phyloP scores from a whole-genome alignment of 352 stramenopile species.

The Thalassiosira livingstoniorum region DNA sequence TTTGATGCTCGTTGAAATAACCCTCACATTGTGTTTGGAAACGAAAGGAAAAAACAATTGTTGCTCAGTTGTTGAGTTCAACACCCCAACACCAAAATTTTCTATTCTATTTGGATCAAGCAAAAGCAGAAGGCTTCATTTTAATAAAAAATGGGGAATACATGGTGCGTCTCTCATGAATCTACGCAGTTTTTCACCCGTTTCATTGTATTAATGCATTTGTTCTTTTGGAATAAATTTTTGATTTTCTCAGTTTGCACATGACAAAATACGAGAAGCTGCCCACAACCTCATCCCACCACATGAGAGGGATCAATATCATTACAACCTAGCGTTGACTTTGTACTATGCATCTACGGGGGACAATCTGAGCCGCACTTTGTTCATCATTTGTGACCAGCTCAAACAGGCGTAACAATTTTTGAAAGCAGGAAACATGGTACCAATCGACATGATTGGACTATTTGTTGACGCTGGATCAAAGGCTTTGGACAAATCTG shows the following conservation, averaged over 20 bases:
- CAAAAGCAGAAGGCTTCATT: slow-evolving; percentile 30
- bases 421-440: slow-evolving; percentile 3
- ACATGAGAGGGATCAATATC: slow-evolving; percentile 32
- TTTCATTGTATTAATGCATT: too few species aligned
- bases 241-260: slow-evolving; percentile 44
- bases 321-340: slow-evolving; percentile 44
- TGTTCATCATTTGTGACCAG: slow-evolving; percentile 45
- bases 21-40: too few species aligned
- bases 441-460: slow-evolving; percentile 28
- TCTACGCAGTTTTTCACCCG: too few species aligned
- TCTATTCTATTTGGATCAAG: slow-evolving; percentile 21
- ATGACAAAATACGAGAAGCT: slow-evolving; percentile 57
- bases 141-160: too few species aligned
- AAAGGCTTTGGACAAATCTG: slow-evolving; percentile 23
- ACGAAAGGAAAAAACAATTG: too few species aligned
- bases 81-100: slow-evolving; percentile 23
- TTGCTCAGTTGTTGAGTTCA: slow-evolving; percentile 33
- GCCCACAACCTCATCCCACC: slow-evolving; percentile 52
- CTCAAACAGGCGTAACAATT: slow-evolving; percentile 45
- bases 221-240: slow-evolving; percentile 20
- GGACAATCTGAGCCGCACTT: slow-evolving; percentile 1
- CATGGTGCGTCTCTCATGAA: too few species aligned
- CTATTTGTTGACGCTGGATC: slow-evolving; percentile 39
- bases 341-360: slow-evolving; percentile 26
- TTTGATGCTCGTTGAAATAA: too few species aligned